Evolutionary conservation across 2,329 filamentous ascomycete genomes (phyloP), one percentile per base, ranked within the genome.

Genomic region (Talaromyces sp.): DNA sequence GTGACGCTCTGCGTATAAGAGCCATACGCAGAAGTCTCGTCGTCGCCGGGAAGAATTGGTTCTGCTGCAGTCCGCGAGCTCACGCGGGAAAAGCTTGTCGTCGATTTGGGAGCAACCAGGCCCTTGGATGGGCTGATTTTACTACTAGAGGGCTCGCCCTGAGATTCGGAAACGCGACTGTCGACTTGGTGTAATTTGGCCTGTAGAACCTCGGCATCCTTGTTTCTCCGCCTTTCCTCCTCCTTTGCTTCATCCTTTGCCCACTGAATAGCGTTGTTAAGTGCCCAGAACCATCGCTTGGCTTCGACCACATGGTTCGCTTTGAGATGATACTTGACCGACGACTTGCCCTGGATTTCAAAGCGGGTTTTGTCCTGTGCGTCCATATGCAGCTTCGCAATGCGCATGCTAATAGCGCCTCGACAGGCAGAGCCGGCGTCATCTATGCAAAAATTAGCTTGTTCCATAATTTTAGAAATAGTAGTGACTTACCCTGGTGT

Each of bases 201-300:
- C 70, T 92, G 88, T 56, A 96, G 76, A 38, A 88, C 82, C 73
- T 94, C 91, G 6, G 88, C 88, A 67, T 88, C 89, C 60, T 86
- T 87, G 8, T 86, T 86, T 35, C 87, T 87, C 62, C 92, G 87
- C 65, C 83, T 87, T 70, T 93, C 88, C 68, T 97, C 93, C 73
- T 96, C 91, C 67, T 89, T 92, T 8, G 91, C 92, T 76, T 97
- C 94, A 70, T 99, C 94, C 75, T 99, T 99, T 64, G 91, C 88
- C 89, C 91, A 97, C 72, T 97, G 94, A 55, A 99, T 99, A 6
- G 94, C 93, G 73, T 99, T 99, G 78, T 99, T 99, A 64, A 99
- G 80, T 0, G 94, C 91, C 94, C 94, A 99, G 75, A 95, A 99
- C 94, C 94, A 99, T 59, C 94, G 86, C 77, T 99, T 99, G 6